A percentile compares a stretch with the other conserved stretches of the same genome.
These are phyloP conservation scores for Avena sativa DNA, from an alignment of 176 grass and related monocot species.

Conservation along the genomic window DNA sequence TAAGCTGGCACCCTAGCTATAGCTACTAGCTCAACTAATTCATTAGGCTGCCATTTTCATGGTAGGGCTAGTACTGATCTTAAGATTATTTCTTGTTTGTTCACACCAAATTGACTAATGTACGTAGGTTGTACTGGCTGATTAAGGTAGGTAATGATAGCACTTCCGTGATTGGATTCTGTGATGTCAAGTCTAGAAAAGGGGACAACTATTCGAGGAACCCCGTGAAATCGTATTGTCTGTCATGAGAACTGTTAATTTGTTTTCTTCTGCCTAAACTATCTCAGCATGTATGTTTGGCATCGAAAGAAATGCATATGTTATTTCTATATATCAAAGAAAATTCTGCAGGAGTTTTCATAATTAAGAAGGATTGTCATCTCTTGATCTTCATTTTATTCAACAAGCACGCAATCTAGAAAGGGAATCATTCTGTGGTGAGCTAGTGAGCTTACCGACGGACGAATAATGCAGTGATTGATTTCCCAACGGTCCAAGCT, in stretches of 20 bases:
- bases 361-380: too few relatives aligned
- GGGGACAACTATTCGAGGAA: neutral
- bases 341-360: too few relatives aligned
- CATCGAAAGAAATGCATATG: too few relatives aligned
- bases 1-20: neutral
- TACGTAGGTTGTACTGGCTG: neutral
- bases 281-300: neutral
- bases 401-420: constrained; percentile 36
- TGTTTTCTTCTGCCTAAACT: too few relatives aligned
- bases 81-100: neutral
- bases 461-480: constrained; percentile 38
- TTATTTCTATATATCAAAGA: too few relatives aligned
- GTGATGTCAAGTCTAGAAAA: neutral
- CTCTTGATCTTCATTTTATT: constrained; percentile 20
- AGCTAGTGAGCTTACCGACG: constrained; percentile 28
- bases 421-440: constrained; percentile 33
- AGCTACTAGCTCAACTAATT: constrained; percentile 34
- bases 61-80: too few relatives aligned
- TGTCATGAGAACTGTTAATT: neutral
- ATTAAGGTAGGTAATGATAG: neutral
- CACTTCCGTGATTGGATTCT: neutral
- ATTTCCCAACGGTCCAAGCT: neutral
- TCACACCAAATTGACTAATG: neutral
- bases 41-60: neutral
- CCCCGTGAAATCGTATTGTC: neutral